A percentile compares a stretch with the other conserved stretches of the same genome.
Conservation (phyloP, 306 rosid genomes). For the Carpinus fangiana region DNA sequence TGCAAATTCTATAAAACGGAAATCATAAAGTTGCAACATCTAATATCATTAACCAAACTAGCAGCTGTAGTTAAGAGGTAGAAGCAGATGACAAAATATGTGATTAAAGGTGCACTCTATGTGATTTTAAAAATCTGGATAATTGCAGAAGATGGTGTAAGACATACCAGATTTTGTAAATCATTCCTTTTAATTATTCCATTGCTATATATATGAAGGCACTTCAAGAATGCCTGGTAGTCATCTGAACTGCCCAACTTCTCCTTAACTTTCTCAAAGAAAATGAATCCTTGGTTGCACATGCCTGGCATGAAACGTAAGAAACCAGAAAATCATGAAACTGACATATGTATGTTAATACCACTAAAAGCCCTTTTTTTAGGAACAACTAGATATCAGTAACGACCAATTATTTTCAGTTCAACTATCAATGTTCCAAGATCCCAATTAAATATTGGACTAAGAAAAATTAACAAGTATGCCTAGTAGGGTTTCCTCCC, state of each 20-base stretch:
- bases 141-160: conserved; percentile 21
- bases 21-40: neutral
- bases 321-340: conserved; percentile 14
- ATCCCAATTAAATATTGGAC: neutral
- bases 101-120: neutral
- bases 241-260: conserved; percentile 79
- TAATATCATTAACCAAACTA: neutral
- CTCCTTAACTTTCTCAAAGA: conserved; percentile 89
- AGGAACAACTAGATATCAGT: neutral
- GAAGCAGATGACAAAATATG: neutral
- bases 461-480: neutral
- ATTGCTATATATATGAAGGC: conserved; percentile 78
- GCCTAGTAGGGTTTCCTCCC: neutral
- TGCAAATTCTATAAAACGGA: neutral
- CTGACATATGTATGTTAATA: neutral
- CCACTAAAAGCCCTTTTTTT: neutral
- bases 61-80: neutral
- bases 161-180: conserved; percentile 79
- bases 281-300: conserved; percentile 75
- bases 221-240: conserved; percentile 83
- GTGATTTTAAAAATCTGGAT: conserved; percentile 14
- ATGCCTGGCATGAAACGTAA: conserved; percentile 57
- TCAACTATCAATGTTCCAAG: neutral
- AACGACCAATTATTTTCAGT: neutral
- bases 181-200: conserved; percentile 90